Base-by-base conservation (phyloP, 257 asterid species). In the Verbascum thapsus region DNA sequence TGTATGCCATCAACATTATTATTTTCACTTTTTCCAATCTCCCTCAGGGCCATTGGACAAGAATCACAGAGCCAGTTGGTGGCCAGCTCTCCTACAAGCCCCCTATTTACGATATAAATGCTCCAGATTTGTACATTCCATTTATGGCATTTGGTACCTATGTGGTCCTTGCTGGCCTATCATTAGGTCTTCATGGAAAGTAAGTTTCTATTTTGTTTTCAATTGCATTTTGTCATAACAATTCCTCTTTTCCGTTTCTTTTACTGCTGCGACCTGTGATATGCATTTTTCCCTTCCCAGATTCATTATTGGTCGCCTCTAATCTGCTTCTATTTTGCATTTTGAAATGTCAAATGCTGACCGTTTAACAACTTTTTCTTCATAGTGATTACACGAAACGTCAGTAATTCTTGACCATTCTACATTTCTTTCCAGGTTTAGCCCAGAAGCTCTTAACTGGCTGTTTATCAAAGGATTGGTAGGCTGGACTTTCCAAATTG, bases 21-120 rank as follows among this genome's bases (percentile, higher is more conserved):
- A 2, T 37, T 17, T 40, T 49, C 7, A 32, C 47, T 53, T 19
- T 23, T 64, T 61, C 10, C 54, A 20, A 49, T 78, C 55, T 53
- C 41, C 13, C 51, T 66, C 68, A 81, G 88, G 85, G 85, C 61
- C 88, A 81, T 38, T 81, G 88, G 88, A 81, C 88, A 12, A 81
- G 88, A 76, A 81, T 81, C 68, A 73, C 75, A 0, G 88, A 81
- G 71, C 88, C 88, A 15, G 88, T 81, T 5, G 83, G 88, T 58
- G 88, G 85, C 7, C 76, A 85, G 72, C 85, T 81, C 22, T 81
- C 85, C 3, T 81, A 81, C 77, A 81, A 81, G 66, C 88, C 88
- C 45, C 88, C 88, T n/a, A 78, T 81, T 47, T 78, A 73, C 16
- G 88, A 81, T 67, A 81, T 81, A 64, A 81, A 81, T 68, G 88